phyloP scores from a whole-genome alignment of 2,329 filamentous ascomycete genomes.

The Dothistroma septosporum region DNA sequence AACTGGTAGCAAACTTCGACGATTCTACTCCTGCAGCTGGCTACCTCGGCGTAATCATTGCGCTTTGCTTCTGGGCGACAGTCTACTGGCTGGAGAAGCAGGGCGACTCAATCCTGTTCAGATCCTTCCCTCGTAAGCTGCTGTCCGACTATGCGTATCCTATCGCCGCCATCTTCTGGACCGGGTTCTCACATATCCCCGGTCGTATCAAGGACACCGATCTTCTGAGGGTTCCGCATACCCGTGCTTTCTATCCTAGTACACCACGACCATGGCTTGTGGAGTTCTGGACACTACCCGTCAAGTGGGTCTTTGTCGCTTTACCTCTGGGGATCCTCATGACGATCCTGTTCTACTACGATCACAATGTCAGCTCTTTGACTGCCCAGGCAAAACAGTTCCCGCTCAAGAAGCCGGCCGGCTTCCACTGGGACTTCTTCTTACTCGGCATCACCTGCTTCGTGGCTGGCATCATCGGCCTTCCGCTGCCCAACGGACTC shows the following conservation, averaged over 20 bases:
- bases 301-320: slow-evolving; percentile 52
- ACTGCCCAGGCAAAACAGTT: slow-evolving; percentile 55
- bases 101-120: slow-evolving; percentile 44
- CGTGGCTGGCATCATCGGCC: slow-evolving; percentile 52
- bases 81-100: slow-evolving; percentile 50
- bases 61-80: slow-evolving; percentile 50
- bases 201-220: slow-evolving; percentile 43
- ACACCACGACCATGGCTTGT: slow-evolving; percentile 47
- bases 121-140: slow-evolving; percentile 43
- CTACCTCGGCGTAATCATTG: slow-evolving; percentile 49
- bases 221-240: slow-evolving; percentile 42
- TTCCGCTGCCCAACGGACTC: slow-evolving; percentile 56
- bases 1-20: slow-evolving; percentile 51
- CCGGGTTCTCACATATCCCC: slow-evolving; percentile 52
- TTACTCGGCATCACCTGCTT: slow-evolving; percentile 55
- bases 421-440: slow-evolving; percentile 61
- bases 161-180: slow-evolving; percentile 53
- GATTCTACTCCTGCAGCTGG: slow-evolving; percentile 40
- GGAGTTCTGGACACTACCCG: slow-evolving; percentile 51
- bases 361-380: slow-evolving; percentile 54
- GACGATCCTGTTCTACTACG: slow-evolving; percentile 55
- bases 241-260: slow-evolving; percentile 47
- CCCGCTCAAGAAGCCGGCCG: slow-evolving; percentile 54
- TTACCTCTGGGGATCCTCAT: slow-evolving; percentile 52
- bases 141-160: slow-evolving; percentile 53